Conservation (phyloP, 2,329 filamentous ascomycete species). For the Trichoderma atroviride region DNA sequence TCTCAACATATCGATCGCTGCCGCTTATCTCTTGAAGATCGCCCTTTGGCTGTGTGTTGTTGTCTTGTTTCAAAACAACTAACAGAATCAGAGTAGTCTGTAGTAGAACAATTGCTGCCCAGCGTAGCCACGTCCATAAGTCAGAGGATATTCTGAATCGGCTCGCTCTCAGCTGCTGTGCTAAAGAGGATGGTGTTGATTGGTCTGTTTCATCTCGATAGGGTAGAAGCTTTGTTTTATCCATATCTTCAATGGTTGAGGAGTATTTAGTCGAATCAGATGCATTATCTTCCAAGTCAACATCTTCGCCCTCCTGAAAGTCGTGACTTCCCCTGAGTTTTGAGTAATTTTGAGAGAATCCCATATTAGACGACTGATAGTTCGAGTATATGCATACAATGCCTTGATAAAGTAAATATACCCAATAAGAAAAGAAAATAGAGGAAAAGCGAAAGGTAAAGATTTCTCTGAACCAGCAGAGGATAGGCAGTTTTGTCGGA, state of each 20-base stretch:
- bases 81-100: neutral
- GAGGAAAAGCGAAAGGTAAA: neutral
- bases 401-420: neutral
- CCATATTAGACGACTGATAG: neutral
- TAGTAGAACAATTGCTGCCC: neutral
- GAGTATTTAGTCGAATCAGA: neutral
- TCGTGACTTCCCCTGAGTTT: neutral
- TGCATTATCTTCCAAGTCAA: conserved; percentile 1
- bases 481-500: neutral
- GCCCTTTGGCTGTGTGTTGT: neutral
- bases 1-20: neutral
- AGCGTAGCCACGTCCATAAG: conserved; percentile 1
- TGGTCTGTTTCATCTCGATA: neutral
- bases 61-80: neutral
- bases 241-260: neutral
- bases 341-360: neutral
- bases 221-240: neutral
- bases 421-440: neutral
- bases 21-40: neutral
- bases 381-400: neutral
- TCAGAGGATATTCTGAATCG: neutral
- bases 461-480: neutral
- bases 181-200: neutral
- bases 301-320: neutral
- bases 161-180: too few species aligned